A percentile compares a stretch with the other conserved stretches of the same genome.
Conservation (phyloP, 768 basidiomycete genomes). For the Dictyophora rubrovolvata region DNA sequence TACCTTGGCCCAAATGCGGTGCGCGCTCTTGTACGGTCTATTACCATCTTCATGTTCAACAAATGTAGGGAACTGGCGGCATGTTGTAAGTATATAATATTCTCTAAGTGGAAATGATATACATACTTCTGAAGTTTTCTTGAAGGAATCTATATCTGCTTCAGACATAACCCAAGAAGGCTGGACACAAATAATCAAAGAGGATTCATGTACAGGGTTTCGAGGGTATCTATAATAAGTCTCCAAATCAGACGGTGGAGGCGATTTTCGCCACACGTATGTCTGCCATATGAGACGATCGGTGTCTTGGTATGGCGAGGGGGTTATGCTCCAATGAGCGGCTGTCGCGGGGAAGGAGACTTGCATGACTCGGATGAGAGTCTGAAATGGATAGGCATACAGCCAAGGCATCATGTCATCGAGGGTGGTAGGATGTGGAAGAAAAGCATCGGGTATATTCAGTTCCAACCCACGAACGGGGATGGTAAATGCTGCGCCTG, state of each 20-base stretch:
- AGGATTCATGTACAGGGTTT: constrained; percentile 4
- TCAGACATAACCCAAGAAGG: constrained; percentile 30
- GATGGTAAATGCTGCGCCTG: constrained; percentile 33
- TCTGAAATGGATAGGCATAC: constrained; percentile 41
- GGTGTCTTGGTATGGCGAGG: constrained; percentile 13
- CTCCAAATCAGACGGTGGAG: not conserved
- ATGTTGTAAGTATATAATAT: too few relatives aligned
- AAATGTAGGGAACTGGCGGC: too few relatives aligned
- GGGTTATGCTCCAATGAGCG: constrained; percentile 22
- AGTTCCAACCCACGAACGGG: constrained; percentile 10
- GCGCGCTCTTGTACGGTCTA: constrained; percentile 8
- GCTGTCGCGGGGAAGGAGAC: constrained; percentile 20
- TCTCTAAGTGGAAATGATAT: too few relatives aligned
- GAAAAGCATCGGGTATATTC: not conserved
- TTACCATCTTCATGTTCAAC: too few relatives aligned
- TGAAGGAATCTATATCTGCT: constrained; percentile 26
- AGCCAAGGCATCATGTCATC: constrained; percentile 40
- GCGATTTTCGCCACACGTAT: constrained; percentile 17
- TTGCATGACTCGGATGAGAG: constrained; percentile 32
- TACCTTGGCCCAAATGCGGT: constrained; percentile 23
- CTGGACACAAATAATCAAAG: constrained; percentile 24
- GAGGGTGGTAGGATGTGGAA: not conserved
- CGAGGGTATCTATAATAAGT: not conserved
- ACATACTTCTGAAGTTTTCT: constrained; percentile 12
- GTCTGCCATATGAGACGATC: constrained; percentile 17